A percentile compares a stretch with the other conserved stretches of the same genome.
Conservation (phyloP, 352 stramenopile species). For the Sclerospora graminicola region DNA sequence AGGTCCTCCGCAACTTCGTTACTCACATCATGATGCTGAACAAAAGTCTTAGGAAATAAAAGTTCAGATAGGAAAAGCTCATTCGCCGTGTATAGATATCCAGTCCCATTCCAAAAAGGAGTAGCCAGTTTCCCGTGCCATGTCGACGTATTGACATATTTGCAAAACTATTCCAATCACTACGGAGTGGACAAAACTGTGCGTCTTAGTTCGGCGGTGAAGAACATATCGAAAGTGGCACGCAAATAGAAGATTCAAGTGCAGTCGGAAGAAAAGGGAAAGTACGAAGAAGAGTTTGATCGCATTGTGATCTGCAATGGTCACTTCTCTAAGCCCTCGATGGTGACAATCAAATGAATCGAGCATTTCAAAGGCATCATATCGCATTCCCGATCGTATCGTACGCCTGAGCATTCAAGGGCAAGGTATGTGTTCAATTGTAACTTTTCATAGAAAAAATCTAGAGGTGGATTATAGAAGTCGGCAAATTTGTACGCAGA, state of each 20-base stretch:
- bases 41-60: constrained; percentile 31
- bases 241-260: constrained; percentile 32
- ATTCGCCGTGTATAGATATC: constrained; percentile 58
- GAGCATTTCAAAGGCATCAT: constrained; percentile 33
- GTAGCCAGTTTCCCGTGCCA: constrained; percentile 53
- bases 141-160: constrained; percentile 46
- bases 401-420: constrained; percentile 29
- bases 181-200: constrained; percentile 41
- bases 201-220: constrained; percentile 42
- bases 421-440: constrained; percentile 20
- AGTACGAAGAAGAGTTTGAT: constrained; percentile 62
- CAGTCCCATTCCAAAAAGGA: constrained; percentile 49
- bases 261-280: constrained; percentile 19
- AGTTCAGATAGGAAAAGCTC: constrained; percentile 33
- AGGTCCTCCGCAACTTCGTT: constrained; percentile 23
- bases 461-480: constrained; percentile 75
- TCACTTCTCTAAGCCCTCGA: constrained; percentile 55
- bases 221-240: constrained; percentile 30
- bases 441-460: too few species aligned
- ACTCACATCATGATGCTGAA: constrained; percentile 13
- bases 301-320: constrained; percentile 72
- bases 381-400: constrained; percentile 50
- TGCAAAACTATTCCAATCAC: constrained; percentile 52
- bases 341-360: constrained; percentile 33
- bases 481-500: constrained; percentile 77